Percentiles rank a stretch among this genome's conserved stretches.
Evolutionary conservation across 257 asterid species (phyloP).

Genomic region (Haberlea rhodopensis): DNA sequence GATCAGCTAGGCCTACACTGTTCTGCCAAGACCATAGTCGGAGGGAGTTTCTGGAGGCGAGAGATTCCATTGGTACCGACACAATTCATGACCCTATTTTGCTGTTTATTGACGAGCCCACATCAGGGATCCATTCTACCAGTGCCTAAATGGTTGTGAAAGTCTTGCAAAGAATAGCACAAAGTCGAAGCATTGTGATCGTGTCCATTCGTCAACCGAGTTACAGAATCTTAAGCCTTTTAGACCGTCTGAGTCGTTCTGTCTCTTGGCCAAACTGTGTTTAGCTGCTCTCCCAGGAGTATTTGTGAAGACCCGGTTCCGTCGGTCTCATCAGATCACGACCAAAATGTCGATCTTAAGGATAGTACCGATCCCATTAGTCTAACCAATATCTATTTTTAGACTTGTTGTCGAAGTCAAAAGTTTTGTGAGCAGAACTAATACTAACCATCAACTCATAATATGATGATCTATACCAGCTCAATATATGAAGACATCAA

Average conservation of each 20-base stretch:
- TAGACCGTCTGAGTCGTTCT: constrained; percentile 50
- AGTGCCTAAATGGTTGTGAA: constrained; percentile 58
- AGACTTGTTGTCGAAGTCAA: too few species aligned
- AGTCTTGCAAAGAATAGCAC: constrained; percentile 53
- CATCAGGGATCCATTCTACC: constrained; percentile 60
- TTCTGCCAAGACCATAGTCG: constrained; percentile 49
- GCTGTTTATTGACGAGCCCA: constrained; percentile 62
- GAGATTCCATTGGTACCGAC: constrained; percentile 51
- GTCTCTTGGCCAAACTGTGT: constrained; percentile 52
- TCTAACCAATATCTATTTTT: too few species aligned
- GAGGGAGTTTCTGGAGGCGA: constrained; percentile 58
- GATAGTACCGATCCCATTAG: too few species aligned
- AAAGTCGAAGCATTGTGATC: constrained; percentile 55
- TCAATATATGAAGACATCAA: too few species aligned
- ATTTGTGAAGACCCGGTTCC: too few species aligned
- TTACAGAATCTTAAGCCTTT: constrained; percentile 41
- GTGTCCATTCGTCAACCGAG: constrained; percentile 63
- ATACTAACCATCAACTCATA: too few species aligned
- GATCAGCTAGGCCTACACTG: constrained; percentile 49
- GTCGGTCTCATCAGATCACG: too few species aligned
- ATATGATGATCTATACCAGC: too few species aligned
- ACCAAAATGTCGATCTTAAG: too few species aligned
- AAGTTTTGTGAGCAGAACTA: too few species aligned
- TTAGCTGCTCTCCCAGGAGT: constrained; percentile 35
- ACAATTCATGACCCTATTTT: constrained; percentile 61